Conservation (phyloP, 2,329 filamentous ascomycete species). For the Fusarium avenaceum region DNA sequence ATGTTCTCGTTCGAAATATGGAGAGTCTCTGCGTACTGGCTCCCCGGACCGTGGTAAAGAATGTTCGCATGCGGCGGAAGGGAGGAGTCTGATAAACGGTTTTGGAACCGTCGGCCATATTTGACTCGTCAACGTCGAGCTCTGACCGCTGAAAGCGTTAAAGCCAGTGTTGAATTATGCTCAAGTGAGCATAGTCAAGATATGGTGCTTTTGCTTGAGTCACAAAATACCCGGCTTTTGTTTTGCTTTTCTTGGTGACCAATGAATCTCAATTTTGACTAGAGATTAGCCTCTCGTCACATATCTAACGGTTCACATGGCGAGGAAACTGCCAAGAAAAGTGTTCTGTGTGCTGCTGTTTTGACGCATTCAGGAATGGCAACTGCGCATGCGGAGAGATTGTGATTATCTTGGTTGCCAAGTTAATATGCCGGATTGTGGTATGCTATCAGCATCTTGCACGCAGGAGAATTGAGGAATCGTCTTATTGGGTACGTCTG, state of each 20-base stretch:
- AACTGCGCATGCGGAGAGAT: conserved; percentile 24
- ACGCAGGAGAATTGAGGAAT: not conserved
- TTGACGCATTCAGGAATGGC: conserved; percentile 35
- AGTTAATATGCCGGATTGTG: not conserved
- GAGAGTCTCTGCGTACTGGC: not conserved
- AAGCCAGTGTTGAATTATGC: conserved; percentile 3
- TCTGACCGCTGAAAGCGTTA: conserved; percentile 16
- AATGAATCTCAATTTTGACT: conserved; percentile 27
- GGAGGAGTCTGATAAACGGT: conserved; percentile 6
- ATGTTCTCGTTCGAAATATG: conserved; percentile 6
- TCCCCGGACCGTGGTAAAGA: conserved; percentile 25
- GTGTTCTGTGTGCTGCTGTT: conserved; percentile 9
- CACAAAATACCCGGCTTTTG: conserved; percentile 16
- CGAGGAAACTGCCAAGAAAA: not conserved
- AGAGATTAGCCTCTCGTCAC: conserved; percentile 14
- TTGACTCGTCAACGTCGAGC: not conserved
- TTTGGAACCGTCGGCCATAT: conserved; percentile 10
- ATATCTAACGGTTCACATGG: conserved; percentile 6
- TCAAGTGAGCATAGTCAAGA: conserved; percentile 27
- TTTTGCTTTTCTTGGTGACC: conserved; percentile 21
- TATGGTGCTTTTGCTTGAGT: conserved; percentile 13
- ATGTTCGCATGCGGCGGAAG: conserved; percentile 16
- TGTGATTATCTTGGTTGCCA: conserved; percentile 15
- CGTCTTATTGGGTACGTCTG: not conserved
- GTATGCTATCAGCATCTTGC: not conserved